Evolutionary conservation across 768 basidiomycete species (phyloP).

Genomic region (Brasilioporus rufonigricans): DNA sequence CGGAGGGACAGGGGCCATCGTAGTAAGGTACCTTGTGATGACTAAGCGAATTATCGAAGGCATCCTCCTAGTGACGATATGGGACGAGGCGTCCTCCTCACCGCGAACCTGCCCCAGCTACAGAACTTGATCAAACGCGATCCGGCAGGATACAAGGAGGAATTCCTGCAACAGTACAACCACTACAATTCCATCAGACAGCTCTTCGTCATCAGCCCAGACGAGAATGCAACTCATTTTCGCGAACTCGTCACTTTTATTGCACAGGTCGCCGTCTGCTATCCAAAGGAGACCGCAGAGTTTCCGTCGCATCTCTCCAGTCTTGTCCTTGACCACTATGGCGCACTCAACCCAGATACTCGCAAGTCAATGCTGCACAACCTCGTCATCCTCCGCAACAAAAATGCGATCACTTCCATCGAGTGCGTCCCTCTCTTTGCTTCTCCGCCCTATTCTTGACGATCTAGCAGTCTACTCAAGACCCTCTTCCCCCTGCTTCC

Average conservation of each 20-base stretch:
- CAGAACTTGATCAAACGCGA: slow-evolving; percentile 98
- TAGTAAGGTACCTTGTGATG: neutral
- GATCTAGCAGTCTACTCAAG: slow-evolving; percentile 66
- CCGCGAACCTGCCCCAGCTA: slow-evolving; percentile 89
- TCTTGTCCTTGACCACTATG: slow-evolving; percentile 78
- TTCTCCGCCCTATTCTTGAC: slow-evolving; percentile 3
- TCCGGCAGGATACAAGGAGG: slow-evolving; percentile 85
- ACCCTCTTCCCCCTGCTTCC: slow-evolving; percentile 94
- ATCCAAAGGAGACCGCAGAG: slow-evolving; percentile 84
- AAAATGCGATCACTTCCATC: slow-evolving; percentile 87
- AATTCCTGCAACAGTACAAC: slow-evolving; percentile 95
- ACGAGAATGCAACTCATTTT: slow-evolving; percentile 83
- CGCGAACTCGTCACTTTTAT: slow-evolving; percentile 89
- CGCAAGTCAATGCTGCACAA: slow-evolving; percentile 86
- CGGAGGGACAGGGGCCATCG: too few species aligned
- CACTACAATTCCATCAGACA: slow-evolving; percentile 87
- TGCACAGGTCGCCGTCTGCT: slow-evolving; percentile 75
- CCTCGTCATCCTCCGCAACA: slow-evolving; percentile 89
- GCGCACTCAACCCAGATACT: slow-evolving; percentile 72
- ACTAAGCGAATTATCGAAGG: slow-evolving; percentile 11
- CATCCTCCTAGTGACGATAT: neutral
- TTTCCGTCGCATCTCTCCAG: slow-evolving; percentile 80
- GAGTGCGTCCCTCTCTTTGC: slow-evolving; percentile 53
- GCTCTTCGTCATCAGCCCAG: slow-evolving; percentile 79
- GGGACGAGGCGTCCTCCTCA: slow-evolving; percentile 47